These are phyloP conservation scores for Hymenotorrendiella dingleyae DNA, from an alignment of 2,329 filamentous ascomycete species.

Conservation along the genomic window DNA sequence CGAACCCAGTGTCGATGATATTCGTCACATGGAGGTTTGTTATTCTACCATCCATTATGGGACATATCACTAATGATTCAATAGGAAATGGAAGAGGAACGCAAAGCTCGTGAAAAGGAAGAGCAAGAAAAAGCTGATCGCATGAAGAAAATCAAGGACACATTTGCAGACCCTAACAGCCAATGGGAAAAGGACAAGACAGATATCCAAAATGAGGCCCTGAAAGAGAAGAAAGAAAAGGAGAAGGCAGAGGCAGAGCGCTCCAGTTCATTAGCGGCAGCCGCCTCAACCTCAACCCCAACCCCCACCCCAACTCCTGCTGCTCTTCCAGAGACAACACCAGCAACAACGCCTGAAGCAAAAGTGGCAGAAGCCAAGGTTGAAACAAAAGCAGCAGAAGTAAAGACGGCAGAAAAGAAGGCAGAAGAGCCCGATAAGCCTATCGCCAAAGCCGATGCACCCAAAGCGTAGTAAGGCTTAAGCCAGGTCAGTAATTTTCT, in stretches of 20 bases:
- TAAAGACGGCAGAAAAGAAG: no score
- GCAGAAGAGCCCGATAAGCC: no score
- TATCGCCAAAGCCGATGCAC: no score
- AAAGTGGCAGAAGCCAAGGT: conserved; percentile 5
- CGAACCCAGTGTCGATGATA: conserved; percentile 96
- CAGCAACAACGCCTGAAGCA: conserved; percentile 9
- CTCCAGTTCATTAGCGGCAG: no score
- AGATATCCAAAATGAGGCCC: conserved; percentile 63
- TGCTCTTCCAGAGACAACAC: conserved; percentile 4
- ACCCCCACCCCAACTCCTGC: conserved; percentile 2
- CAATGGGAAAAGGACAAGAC: conserved; percentile 92
- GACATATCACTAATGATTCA: conserved; percentile 14
- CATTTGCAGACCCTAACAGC: conserved; percentile 68
- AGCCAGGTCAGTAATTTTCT: background rate
- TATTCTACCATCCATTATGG: background rate
- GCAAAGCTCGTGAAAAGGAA: conserved; percentile 71
- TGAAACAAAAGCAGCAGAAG: conserved; percentile 1
- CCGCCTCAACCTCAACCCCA: conserved; percentile 3
- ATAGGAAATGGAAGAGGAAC: conserved; percentile 91
- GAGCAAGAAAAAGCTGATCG: conserved; percentile 68
- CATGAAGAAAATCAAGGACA: conserved; percentile 70
- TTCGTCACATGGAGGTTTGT: conserved; percentile 84
- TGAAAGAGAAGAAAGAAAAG: conserved; percentile 46
- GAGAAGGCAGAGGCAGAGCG: conserved; percentile 27
- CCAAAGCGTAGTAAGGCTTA: background rate